Percentiles rank a stretch among this genome's conserved stretches.
phyloP scores from a whole-genome alignment of 495 filamentous ascomycete genomes.

The Talaromyces thailandensis region DNA sequence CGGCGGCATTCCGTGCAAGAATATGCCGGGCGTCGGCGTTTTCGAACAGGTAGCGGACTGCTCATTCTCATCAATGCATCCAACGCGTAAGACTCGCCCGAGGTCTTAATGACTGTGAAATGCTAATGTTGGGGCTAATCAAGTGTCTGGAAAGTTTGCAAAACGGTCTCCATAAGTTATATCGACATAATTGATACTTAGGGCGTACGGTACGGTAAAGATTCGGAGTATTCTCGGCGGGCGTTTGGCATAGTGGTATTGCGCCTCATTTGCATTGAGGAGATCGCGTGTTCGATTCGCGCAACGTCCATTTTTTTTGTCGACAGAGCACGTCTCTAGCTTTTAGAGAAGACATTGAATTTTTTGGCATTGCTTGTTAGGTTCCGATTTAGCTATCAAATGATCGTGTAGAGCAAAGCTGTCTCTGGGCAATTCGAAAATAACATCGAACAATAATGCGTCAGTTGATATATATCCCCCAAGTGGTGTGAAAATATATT shows the following conservation, averaged over 20 bases:
- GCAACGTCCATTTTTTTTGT: not conserved
- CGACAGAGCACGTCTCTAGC: not conserved
- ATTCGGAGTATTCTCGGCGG: not conserved
- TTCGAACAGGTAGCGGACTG: not conserved
- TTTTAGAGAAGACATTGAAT: too few relatives aligned
- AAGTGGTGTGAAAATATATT: too few relatives aligned
- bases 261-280: not conserved
- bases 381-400: not conserved
- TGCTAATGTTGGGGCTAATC: not conserved
- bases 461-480: too few relatives aligned
- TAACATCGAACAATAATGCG: too few relatives aligned
- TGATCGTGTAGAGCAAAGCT: not conserved
- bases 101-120: not conserved
- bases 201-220: too few relatives aligned
- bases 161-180: too few relatives aligned
- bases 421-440: not conserved
- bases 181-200: too few relatives aligned
- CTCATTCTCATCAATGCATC: not conserved
- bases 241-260: not conserved
- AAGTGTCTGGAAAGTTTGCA: too few relatives aligned
- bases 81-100: too few relatives aligned
- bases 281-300: not conserved
- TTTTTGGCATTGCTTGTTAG: not conserved
- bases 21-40: constrained; percentile 12
- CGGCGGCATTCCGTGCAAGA: constrained; percentile 15